A percentile compares a stretch with the other conserved stretches of the same genome.
Conservation (phyloP, 495 filamentous ascomycete species). For the Aspergillus steynii region DNA sequence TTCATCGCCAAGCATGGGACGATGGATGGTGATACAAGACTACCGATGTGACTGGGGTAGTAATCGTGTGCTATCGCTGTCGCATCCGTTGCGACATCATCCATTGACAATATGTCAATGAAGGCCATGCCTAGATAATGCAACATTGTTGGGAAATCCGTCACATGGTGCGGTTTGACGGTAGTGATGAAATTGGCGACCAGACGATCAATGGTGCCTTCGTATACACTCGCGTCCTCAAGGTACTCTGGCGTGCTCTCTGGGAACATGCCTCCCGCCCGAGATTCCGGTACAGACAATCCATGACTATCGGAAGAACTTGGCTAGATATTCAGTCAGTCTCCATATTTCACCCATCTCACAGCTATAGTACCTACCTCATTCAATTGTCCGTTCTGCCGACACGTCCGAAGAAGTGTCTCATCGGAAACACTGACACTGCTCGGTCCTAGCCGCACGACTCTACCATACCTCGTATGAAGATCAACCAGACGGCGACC, state of each 20-base stretch:
- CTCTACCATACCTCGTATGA: constrained; percentile 51
- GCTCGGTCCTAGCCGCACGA: constrained; percentile 59
- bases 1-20: neutral
- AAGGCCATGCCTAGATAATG: constrained; percentile 19
- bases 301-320: neutral
- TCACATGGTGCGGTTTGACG: constrained; percentile 7
- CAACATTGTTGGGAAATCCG: constrained; percentile 14
- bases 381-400: neutral
- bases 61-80: neutral
- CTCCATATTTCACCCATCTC: too few species aligned
- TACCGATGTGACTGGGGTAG: neutral
- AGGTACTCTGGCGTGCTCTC: neutral
- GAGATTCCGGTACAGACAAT: neutral
- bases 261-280: neutral
- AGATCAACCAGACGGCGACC: constrained; percentile 24
- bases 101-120: neutral
- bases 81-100: neutral
- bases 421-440: constrained; percentile 51
- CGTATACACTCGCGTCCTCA: constrained; percentile 5
- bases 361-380: neutral
- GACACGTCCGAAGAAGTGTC: constrained; percentile 30
- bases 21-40: neutral
- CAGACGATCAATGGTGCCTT: constrained; percentile 15
- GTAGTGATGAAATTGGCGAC: constrained; percentile 10
- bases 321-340: too few species aligned